These are phyloP conservation scores for Ramicandelaber brevisporus DNA, from an alignment of 192 early-diverging fungal species.

Conservation along the genomic window DNA sequence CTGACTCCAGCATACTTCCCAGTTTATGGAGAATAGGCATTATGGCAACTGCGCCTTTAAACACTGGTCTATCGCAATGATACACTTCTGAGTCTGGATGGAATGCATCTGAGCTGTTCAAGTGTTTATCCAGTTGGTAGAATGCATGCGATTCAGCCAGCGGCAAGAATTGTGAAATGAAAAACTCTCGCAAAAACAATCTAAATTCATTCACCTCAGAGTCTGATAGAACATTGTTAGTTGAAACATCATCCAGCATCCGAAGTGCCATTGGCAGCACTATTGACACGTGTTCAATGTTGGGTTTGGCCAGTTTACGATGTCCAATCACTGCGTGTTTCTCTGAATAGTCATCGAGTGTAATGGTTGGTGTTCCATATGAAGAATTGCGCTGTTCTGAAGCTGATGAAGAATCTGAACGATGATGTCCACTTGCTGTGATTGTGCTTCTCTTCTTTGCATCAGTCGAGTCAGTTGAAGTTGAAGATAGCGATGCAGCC, in stretches of 20 bases:
- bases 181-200: constrained; percentile 28
- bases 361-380: too few relatives aligned
- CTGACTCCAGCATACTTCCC: constrained; percentile 24
- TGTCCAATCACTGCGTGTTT: constrained; percentile 13
- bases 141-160: constrained; percentile 63
- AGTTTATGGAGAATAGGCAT: constrained; percentile 32
- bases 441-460: too few relatives aligned
- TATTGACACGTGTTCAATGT: constrained; percentile 17
- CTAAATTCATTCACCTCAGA: constrained; percentile 30
- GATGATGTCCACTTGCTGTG: too few relatives aligned
- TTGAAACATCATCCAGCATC: too few relatives aligned
- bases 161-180: constrained; percentile 39
- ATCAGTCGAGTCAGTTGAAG: too few relatives aligned
- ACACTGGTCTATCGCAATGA: constrained; percentile 1
- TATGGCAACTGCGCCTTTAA: constrained; percentile 30
- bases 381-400: too few relatives aligned
- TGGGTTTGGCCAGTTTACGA: constrained; percentile 13
- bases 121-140: constrained; percentile 35
- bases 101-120: constrained; percentile 27
- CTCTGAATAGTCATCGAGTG: constrained; percentile 18
- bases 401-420: too few relatives aligned
- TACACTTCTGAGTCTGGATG: constrained; percentile 10
- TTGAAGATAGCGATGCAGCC: too few relatives aligned
- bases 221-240: background rate
- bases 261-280: constrained; percentile 15